phyloP scores from a whole-genome alignment of 495 filamentous ascomycete species.

The Parmelia sp. region DNA sequence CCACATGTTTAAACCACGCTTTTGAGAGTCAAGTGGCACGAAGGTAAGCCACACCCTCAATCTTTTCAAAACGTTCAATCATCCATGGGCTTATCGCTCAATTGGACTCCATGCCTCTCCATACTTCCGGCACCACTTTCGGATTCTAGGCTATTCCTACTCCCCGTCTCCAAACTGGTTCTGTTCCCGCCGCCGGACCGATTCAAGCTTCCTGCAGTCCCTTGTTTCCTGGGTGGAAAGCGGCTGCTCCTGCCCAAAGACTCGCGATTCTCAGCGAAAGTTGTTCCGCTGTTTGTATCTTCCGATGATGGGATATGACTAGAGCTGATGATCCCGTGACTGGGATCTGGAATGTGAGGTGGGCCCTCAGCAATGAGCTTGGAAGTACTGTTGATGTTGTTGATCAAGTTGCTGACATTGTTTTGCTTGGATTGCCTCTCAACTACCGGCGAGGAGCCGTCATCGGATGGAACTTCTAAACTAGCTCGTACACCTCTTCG shows the following conservation, averaged over 20 bases:
- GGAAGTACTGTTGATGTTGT: slow-evolving; percentile 35
- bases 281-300: slow-evolving; percentile 29
- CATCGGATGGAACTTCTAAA: slow-evolving; percentile 55
- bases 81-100: slow-evolving; percentile 82
- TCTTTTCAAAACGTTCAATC: slow-evolving; percentile 41
- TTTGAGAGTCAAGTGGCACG: neutral
- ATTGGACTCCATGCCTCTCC: slow-evolving; percentile 55
- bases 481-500: slow-evolving; percentile 43
- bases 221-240: slow-evolving; percentile 38
- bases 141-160: slow-evolving; percentile 35
- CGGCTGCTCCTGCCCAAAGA: slow-evolving; percentile 44
- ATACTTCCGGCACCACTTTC: slow-evolving; percentile 9
- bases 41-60: neutral
- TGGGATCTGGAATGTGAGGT: slow-evolving; percentile 26
- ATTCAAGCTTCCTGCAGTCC: slow-evolving; percentile 36
- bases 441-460: slow-evolving; percentile 25
- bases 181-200: slow-evolving; percentile 33
- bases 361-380: slow-evolving; percentile 15
- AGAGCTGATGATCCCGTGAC: slow-evolving; percentile 31
- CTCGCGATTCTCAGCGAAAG: slow-evolving; percentile 39
- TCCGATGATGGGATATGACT: slow-evolving; percentile 31
- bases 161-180: slow-evolving; percentile 36
- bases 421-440: slow-evolving; percentile 33
- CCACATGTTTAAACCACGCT: neutral
- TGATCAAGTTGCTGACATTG: slow-evolving; percentile 29